A percentile compares a stretch with the other conserved stretches of the same genome.
Conservation (phyloP, 2,329 filamentous ascomycete genomes). For the Exophiala spinifera region DNA sequence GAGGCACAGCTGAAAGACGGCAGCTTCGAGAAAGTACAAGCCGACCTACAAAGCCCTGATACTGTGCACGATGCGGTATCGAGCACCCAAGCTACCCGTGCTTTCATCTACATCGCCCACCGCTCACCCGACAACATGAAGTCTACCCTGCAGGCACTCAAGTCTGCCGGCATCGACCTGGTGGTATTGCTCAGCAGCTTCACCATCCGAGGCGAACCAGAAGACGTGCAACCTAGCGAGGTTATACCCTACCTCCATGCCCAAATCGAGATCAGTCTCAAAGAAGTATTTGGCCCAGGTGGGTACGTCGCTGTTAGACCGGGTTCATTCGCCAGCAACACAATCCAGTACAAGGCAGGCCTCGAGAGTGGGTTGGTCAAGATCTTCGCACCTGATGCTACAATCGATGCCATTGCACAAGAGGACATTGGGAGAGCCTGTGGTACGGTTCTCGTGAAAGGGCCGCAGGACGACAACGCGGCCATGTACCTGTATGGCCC, state of each 20-base stretch:
- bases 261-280: slow-evolving; percentile 44
- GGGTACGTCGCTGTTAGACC: slow-evolving; percentile 44
- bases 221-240: slow-evolving; percentile 30
- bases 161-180: slow-evolving; percentile 44
- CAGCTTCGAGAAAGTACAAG: slow-evolving; percentile 39
- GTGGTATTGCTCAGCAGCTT: slow-evolving; percentile 47
- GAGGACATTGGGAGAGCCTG: slow-evolving; percentile 47
- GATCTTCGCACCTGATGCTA: slow-evolving; percentile 32
- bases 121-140: slow-evolving; percentile 41
- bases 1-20: slow-evolving; percentile 32
- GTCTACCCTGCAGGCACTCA: slow-evolving; percentile 43
- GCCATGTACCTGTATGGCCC: slow-evolving; percentile 40
- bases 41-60: slow-evolving; percentile 46
- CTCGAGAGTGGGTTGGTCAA: slow-evolving; percentile 31
- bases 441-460: slow-evolving; percentile 40
- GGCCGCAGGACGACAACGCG: slow-evolving; percentile 30
- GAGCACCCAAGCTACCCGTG: slow-evolving; percentile 43
- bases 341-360: slow-evolving; percentile 32
- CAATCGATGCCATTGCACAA: slow-evolving; percentile 42
- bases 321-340: slow-evolving; percentile 47
- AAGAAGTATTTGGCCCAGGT: slow-evolving; percentile 40
- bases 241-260: slow-evolving; percentile 44
- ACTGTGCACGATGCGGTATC: slow-evolving; percentile 42
- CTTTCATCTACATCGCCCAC: slow-evolving; percentile 48
- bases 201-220: slow-evolving; percentile 31